phyloP scores from a whole-genome alignment of 2,329 filamentous ascomycete species.

The Cladophialophora exuberans region DNA sequence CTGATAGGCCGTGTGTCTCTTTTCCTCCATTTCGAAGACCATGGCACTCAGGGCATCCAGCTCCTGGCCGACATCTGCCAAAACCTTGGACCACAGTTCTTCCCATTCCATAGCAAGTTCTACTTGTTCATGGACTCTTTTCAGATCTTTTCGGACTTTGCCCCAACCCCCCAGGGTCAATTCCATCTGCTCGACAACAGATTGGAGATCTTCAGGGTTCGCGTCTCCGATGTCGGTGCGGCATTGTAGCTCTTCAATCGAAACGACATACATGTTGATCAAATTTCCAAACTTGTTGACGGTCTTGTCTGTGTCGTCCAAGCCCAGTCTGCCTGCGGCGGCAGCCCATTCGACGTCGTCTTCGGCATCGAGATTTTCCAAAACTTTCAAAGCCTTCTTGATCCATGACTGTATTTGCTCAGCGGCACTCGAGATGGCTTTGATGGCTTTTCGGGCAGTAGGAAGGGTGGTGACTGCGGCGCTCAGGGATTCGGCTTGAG shows the following conservation, averaged over 20 bases:
- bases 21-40: constrained; percentile 98
- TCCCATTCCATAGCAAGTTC: constrained; percentile 99
- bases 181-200: constrained; percentile 87
- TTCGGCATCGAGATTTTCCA: constrained; percentile 86
- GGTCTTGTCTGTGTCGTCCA: constrained; percentile 64
- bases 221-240: constrained; percentile 76
- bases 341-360: constrained; percentile 97
- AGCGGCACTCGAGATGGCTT: constrained; percentile 80
- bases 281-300: constrained; percentile 84
- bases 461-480: constrained; percentile 83
- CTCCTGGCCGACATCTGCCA: constrained; percentile 91
- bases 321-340: constrained; percentile 69
- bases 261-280: constrained; percentile 87
- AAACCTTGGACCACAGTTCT: constrained; percentile 89
- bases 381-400: constrained; percentile 84
- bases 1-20: constrained; percentile 75
- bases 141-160: constrained; percentile 75
- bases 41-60: constrained; percentile 77
- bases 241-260: constrained; percentile 88
- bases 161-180: constrained; percentile 81
- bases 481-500: constrained; percentile 80
- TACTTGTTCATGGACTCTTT: constrained; percentile 82
- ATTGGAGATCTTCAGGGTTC: constrained; percentile 69
- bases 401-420: constrained; percentile 96
- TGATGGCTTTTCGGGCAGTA: constrained; percentile 80